A percentile compares a stretch with the other conserved stretches of the same genome.
phyloP scores from a whole-genome alignment of 108 stramenopile genomes.

The Cylindrotheca fusiformis region DNA sequence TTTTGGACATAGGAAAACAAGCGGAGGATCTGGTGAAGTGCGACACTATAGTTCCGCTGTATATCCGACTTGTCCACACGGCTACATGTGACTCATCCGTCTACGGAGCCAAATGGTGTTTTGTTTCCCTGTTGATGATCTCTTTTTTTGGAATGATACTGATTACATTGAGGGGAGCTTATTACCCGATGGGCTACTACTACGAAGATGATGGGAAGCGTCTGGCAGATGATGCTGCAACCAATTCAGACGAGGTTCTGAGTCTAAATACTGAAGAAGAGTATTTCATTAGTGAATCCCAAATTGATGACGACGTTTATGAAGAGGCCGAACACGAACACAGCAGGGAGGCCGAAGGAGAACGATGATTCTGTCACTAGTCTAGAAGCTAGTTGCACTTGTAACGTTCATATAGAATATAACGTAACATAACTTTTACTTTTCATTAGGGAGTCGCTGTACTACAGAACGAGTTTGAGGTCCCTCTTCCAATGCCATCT shows the following conservation, averaged over 20 bases:
- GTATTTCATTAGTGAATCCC: too few species aligned
- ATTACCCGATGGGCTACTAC: conserved; percentile 14
- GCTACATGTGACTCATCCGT: conserved; percentile 16
- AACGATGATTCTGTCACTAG: too few species aligned
- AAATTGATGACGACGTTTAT: too few species aligned
- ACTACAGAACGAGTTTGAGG: conserved; percentile 17
- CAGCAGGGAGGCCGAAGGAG: too few species aligned
- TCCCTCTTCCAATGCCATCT: conserved; percentile 6
- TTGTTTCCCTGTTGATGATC: conserved; percentile 17
- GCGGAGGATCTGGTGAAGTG: conserved; percentile 31
- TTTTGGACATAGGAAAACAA: conserved; percentile 12
- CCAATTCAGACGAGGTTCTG: too few species aligned
- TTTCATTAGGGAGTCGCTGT: conserved; percentile 12
- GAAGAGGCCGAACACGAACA: too few species aligned
- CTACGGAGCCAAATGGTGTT: conserved; percentile 14
- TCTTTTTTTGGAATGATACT: conserved; percentile 35
- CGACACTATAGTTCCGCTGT: conserved; percentile 31
- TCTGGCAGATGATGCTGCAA: background rate
- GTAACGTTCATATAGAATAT: too few species aligned
- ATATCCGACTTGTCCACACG: conserved; percentile 26
- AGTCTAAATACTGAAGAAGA: too few species aligned
- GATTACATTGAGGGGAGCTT: conserved; percentile 33
- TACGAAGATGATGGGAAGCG: background rate
- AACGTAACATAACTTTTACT: too few species aligned
- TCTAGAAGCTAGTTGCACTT: too few species aligned